Conservation (phyloP, 441 rosid species). For the Geranium incanum region DNA sequence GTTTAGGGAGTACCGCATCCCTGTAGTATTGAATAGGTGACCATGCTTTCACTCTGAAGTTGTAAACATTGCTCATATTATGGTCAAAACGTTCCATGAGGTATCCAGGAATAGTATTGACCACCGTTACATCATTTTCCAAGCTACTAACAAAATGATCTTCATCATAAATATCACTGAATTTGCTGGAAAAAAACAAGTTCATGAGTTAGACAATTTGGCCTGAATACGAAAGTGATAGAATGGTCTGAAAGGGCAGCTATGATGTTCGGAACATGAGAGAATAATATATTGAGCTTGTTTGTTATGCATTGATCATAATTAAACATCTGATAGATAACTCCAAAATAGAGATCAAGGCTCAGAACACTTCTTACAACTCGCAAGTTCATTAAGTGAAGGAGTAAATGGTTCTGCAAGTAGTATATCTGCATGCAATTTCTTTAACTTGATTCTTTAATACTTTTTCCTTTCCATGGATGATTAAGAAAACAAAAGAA, state of each 20-base stretch:
- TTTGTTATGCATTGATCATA: neutral
- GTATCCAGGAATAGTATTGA: constrained; percentile 71
- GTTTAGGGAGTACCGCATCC: constrained; percentile 82
- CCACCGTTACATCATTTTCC: constrained; percentile 77
- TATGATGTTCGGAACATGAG: neutral
- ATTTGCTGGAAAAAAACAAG: constrained; percentile 59
- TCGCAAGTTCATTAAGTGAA: neutral
- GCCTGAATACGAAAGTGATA: neutral
- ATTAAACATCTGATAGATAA: neutral
- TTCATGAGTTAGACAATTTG: constrained; percentile 18
- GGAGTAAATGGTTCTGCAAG: neutral
- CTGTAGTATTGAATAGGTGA: constrained; percentile 75
- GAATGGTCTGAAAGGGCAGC: neutral
- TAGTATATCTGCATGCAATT: neutral
- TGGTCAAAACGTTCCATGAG: constrained; percentile 93
- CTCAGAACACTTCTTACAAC: neutral
- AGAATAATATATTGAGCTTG: neutral
- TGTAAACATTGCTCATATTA: constrained; percentile 86
- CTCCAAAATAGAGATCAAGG: neutral
- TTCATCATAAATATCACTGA: constrained; percentile 81
- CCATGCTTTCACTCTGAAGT: constrained; percentile 98
- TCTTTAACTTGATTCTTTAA: neutral
- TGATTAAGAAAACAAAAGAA: neutral
- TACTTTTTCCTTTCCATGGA: neutral
- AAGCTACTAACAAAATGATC: constrained; percentile 64